Conservation (phyloP, 805 yeast genomes). For the Spencermartinsiella europaea region DNA sequence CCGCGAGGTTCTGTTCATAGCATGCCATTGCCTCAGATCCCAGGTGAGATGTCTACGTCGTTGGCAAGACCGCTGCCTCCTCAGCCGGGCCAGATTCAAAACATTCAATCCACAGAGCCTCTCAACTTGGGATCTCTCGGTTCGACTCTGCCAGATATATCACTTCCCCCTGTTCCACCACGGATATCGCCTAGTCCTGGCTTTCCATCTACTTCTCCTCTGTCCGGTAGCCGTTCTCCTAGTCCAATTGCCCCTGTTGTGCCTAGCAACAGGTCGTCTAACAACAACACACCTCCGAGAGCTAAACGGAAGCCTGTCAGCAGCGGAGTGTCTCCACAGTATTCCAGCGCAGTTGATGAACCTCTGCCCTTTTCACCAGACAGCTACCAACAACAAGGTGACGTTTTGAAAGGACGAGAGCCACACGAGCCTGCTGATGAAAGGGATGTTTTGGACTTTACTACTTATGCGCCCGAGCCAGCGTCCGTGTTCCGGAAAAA, state of each 20-base stretch:
- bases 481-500: constrained; percentile 10
- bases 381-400: constrained; percentile 9
- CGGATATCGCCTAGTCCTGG: too few relatives aligned
- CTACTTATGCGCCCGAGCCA: constrained; percentile 27
- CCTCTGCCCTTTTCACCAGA: constrained; percentile 23
- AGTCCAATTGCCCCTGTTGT: neutral
- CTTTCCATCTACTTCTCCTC: neutral
- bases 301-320: constrained; percentile 18
- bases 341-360: constrained; percentile 8
- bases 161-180: neutral
- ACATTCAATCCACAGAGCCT: neutral
- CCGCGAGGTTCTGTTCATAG: neutral
- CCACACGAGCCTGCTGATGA: neutral
- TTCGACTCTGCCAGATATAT: neutral
- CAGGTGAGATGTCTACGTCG: neutral
- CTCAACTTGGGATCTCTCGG: neutral
- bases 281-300: neutral
- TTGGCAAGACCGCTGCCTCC: constrained; percentile 4
- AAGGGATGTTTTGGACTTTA: constrained; percentile 18
- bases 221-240: neutral
- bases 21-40: neutral
- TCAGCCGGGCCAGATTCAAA: constrained; percentile 1
- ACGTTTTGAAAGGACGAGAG: constrained; percentile 1
- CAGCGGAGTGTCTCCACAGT: constrained; percentile 7
- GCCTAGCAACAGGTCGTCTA: neutral